Evolutionary conservation across 257 asterid genomes (phyloP).

Genomic region (Verbascum thapsus): DNA sequence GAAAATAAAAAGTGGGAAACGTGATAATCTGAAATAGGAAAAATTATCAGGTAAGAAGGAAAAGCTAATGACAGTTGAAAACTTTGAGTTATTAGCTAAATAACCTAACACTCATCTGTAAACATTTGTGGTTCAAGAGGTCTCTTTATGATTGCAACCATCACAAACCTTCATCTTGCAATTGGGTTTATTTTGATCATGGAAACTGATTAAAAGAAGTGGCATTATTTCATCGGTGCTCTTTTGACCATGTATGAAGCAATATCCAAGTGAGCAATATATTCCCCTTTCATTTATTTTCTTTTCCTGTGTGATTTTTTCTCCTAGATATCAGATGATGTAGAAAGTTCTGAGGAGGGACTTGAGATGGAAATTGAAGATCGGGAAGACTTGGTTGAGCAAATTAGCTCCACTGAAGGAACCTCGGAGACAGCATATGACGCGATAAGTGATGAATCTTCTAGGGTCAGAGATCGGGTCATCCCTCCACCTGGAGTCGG

Average conservation of each 20-base stretch:
- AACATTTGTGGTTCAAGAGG: background rate
- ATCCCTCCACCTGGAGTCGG: slow-evolving; percentile 89
- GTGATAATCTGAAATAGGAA: background rate
- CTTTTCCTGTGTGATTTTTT: slow-evolving; percentile 24
- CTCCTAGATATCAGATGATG: slow-evolving; percentile 55
- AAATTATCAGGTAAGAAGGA: background rate
- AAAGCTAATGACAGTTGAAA: background rate
- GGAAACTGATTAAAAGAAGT: slow-evolving; percentile 4
- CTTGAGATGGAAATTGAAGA: slow-evolving; percentile 34
- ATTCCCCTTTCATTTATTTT: slow-evolving; percentile 31
- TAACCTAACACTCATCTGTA: background rate
- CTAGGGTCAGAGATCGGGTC: slow-evolving; percentile 46
- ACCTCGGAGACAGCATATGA: slow-evolving; percentile 41
- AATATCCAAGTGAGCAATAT: slow-evolving; percentile 1
- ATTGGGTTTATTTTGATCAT: slow-evolving; percentile 8
- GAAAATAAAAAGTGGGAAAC: background rate
- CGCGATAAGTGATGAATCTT: slow-evolving; percentile 55
- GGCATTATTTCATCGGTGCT: background rate
- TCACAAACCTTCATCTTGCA: background rate
- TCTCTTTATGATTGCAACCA: background rate
- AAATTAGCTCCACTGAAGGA: slow-evolving; percentile 35
- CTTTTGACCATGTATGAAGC: slow-evolving; percentile 24
- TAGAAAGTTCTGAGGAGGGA: slow-evolving; percentile 46
- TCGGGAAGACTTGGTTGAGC: slow-evolving; percentile 32
- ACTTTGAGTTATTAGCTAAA: background rate